Conservation (phyloP, 805 yeast species). For the Kuraishia borneana region DNA sequence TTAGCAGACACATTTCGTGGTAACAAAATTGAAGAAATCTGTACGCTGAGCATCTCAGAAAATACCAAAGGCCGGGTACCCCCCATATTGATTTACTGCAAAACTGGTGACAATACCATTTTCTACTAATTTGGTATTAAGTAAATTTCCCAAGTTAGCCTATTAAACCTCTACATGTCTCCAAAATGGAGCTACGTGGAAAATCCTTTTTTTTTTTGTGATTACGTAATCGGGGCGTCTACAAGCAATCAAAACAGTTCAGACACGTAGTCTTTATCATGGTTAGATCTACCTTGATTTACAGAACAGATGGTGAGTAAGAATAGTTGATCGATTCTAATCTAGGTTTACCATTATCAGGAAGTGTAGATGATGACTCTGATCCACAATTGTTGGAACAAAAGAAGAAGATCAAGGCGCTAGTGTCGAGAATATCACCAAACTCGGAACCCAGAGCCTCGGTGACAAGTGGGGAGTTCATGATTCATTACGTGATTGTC, state of each 20-base stretch:
- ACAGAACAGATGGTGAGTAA: constrained; percentile 49
- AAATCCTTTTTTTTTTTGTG: too few species aligned
- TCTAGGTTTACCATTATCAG: constrained; percentile 76
- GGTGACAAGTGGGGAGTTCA: constrained; percentile 63
- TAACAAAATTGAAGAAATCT: too few species aligned
- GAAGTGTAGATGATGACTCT: constrained; percentile 77
- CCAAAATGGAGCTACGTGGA: too few species aligned
- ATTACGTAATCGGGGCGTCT: too few species aligned
- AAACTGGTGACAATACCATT: too few species aligned
- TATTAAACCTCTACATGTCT: too few species aligned
- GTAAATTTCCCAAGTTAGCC: too few species aligned
- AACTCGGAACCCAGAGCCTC: constrained; percentile 79
- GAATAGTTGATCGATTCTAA: constrained; percentile 2
- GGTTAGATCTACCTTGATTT: constrained; percentile 60
- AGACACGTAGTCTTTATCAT: constrained; percentile 14
- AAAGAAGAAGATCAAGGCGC: constrained; percentile 73
- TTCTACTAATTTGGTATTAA: too few species aligned
- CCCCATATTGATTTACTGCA: too few species aligned
- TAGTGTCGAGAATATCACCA: constrained; percentile 65
- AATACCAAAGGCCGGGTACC: too few species aligned
- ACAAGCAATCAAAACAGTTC: background rate
- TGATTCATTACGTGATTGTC: constrained; percentile 60
- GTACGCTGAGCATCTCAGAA: too few species aligned
- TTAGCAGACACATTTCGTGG: too few species aligned
- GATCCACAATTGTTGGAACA: constrained; percentile 54